phyloP scores from a whole-genome alignment of 2,329 filamentous ascomycete species.

The Dichotomopilus funicola region DNA sequence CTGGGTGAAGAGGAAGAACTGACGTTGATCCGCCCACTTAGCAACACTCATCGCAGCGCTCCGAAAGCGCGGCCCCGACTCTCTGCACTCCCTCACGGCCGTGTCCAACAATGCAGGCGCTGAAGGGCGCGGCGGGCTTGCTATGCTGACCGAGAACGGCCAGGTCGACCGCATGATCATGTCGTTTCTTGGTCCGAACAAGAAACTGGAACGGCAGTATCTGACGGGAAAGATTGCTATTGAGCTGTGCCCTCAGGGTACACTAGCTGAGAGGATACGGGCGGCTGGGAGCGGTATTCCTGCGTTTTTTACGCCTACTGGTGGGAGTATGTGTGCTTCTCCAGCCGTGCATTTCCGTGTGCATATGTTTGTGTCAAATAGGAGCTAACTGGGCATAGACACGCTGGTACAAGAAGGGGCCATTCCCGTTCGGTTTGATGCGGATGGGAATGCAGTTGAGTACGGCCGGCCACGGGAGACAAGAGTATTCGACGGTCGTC shows the following conservation, averaged over 20 bases:
- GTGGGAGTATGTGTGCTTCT: conserved; percentile 44
- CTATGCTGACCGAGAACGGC: conserved; percentile 60
- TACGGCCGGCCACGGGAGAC: conserved; percentile 62
- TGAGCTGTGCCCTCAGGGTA: conserved; percentile 71
- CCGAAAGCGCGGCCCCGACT: conserved; percentile 50
- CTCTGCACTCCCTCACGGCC: conserved; percentile 62
- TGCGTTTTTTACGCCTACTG: conserved; percentile 75
- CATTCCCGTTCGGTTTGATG: conserved; percentile 57
- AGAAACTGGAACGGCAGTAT: conserved; percentile 67
- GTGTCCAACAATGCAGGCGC: conserved; percentile 77
- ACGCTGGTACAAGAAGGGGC: conserved; percentile 63
- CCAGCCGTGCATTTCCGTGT: no score
- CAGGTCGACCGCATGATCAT: conserved; percentile 67
- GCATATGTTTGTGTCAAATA: neutral
- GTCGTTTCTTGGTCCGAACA: conserved; percentile 73
- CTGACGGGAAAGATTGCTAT: conserved; percentile 66
- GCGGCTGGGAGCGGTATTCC: conserved; percentile 71
- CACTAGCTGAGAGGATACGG: conserved; percentile 63
- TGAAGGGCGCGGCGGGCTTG: conserved; percentile 61
- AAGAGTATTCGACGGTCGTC: conserved; percentile 64
- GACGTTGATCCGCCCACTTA: neutral
- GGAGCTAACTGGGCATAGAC: conserved; percentile 32
- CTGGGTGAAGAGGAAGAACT: neutral
- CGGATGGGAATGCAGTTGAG: conserved; percentile 55
- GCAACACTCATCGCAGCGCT: conserved; percentile 63